Evolutionary conservation across 2,329 filamentous ascomycete species (phyloP).

Genomic region (Tricladium varicosporioides): DNA sequence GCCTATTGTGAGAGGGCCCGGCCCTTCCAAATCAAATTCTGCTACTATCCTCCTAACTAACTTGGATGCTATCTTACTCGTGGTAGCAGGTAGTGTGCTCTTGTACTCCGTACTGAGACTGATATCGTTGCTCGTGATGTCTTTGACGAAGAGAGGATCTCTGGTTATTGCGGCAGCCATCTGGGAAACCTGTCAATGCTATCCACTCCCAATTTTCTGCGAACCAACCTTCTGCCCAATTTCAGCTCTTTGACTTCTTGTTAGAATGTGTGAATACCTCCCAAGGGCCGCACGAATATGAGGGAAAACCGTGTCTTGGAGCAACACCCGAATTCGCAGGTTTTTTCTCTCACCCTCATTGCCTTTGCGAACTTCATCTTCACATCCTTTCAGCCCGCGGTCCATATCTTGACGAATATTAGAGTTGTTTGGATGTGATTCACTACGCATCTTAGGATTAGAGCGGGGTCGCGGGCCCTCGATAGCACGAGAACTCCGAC

Average conservation of each 20-base stretch:
- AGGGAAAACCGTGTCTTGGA: slow-evolving; percentile 4
- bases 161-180: slow-evolving; percentile 6
- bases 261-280: slow-evolving; percentile 5
- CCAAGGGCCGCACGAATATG: slow-evolving; percentile 13
- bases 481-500: not conserved
- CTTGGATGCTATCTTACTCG: not conserved
- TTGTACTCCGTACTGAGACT: not conserved
- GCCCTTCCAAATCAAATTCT: no score
- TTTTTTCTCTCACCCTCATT: no score
- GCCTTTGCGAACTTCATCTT: no score
- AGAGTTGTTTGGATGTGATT: no score
- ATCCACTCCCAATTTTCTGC: not conserved
- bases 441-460: not conserved
- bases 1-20: no score
- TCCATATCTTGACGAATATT: no score
- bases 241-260: slow-evolving; percentile 5
- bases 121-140: slow-evolving; percentile 8
- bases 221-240: slow-evolving; percentile 16
- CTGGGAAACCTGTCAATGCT: slow-evolving; percentile 3
- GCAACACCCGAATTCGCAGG: no score
- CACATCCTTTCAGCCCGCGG: no score
- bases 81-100: not conserved
- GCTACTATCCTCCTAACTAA: not conserved
- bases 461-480: not conserved
- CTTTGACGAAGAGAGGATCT: slow-evolving; percentile 5